phyloP scores from a whole-genome alignment of 495 filamentous ascomycete genomes.

The Clohesyomyces aquaticus region DNA sequence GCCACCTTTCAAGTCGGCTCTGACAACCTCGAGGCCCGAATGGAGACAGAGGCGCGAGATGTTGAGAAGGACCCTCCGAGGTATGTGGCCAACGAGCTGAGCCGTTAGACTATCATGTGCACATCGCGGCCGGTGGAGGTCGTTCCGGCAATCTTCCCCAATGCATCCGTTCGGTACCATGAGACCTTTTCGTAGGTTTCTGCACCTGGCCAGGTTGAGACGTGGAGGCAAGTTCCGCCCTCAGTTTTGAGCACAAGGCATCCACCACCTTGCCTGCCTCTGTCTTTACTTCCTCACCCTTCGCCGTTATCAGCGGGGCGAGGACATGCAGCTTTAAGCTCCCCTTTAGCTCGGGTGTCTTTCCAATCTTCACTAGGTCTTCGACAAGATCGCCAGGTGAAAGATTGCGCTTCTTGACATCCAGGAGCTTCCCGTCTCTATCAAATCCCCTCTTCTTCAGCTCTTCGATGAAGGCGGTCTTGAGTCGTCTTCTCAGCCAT shows the following conservation, averaged over 20 bases:
- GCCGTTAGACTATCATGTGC: no score
- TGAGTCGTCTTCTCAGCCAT: slow-evolving; percentile 55
- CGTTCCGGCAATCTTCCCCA: no score
- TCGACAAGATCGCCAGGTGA: neutral
- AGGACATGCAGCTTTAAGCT: neutral
- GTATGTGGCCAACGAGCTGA: no score
- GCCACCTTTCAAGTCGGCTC: no score
- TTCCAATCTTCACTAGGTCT: neutral
- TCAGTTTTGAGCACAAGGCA: neutral
- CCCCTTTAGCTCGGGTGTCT: neutral
- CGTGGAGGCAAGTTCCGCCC: no score
- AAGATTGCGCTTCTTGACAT: neutral
- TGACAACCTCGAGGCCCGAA: no score
- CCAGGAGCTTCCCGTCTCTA: slow-evolving; percentile 26
- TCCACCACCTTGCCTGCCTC: neutral
- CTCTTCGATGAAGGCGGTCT: slow-evolving; percentile 58
- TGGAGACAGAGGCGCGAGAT: no score
- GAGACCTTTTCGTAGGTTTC: no score
- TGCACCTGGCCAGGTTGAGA: no score
- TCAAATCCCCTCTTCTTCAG: slow-evolving; percentile 51
- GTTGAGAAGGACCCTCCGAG: no score
- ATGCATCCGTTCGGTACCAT: no score
- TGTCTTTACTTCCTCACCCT: neutral
- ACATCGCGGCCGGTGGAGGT: no score
- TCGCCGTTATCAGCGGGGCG: slow-evolving; percentile 1